Conservation (phyloP, 805 yeast genomes). For the Saitoella complicata region DNA sequence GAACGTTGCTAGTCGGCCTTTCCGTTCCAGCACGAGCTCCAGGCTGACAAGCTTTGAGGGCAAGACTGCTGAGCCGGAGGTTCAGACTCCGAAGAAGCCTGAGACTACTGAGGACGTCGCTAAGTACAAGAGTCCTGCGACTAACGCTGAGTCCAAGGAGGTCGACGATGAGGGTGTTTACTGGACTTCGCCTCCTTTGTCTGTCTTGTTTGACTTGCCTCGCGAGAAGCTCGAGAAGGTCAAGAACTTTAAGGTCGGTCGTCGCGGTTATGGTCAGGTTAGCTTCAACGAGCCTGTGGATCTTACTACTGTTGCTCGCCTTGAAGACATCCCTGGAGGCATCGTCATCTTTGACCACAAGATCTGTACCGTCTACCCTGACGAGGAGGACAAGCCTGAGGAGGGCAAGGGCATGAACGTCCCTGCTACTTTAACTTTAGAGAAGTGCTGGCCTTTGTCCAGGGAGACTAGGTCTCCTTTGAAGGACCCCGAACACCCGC, state of each 20-base stretch:
- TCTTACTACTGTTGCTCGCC: conserved; percentile 45
- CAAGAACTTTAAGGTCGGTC: conserved; percentile 55
- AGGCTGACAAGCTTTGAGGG: neutral
- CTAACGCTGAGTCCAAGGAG: neutral
- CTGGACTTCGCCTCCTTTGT: conserved; percentile 69
- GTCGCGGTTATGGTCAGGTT: conserved; percentile 58
- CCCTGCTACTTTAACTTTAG: conserved; percentile 54
- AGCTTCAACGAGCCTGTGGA: conserved; percentile 74
- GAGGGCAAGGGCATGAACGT: conserved; percentile 74
- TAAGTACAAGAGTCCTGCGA: neutral
- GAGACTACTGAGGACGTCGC: neutral
- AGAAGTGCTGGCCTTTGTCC: conserved; percentile 66
- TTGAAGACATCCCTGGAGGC: conserved; percentile 49
- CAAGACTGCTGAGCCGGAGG: neutral
- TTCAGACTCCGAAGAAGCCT: neutral
- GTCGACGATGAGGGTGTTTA: conserved; percentile 55
- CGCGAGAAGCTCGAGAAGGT: conserved; percentile 51
- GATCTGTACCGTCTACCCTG: conserved; percentile 58
- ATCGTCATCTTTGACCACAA: conserved; percentile 44
- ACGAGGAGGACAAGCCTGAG: conserved; percentile 41
- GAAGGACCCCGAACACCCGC: conserved; percentile 59
- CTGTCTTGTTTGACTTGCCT: conserved; percentile 42
- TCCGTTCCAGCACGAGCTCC: too few relatives aligned
- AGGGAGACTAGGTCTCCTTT: conserved; percentile 57
- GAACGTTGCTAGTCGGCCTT: too few relatives aligned